These are phyloP conservation scores for Penicillium sclerotiorum DNA, from an alignment of 2,329 filamentous ascomycete genomes.

Conservation along the genomic window DNA sequence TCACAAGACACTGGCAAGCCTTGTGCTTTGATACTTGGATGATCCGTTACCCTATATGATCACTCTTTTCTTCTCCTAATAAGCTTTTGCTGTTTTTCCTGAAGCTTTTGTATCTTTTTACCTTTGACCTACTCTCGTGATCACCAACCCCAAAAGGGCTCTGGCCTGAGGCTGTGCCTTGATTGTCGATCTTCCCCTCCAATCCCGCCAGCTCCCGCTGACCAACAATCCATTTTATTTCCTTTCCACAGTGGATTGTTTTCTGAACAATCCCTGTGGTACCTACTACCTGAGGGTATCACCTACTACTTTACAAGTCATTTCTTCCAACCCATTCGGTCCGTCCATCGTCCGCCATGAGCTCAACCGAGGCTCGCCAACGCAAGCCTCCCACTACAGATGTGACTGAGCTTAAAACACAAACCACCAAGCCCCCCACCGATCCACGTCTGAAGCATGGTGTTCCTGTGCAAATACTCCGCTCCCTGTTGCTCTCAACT, in stretches of 20 bases:
- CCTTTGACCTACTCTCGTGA: not conserved
- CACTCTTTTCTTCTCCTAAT: not conserved
- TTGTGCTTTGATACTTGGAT: not conserved
- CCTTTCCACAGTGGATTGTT: not conserved
- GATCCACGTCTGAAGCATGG: conserved; percentile 50
- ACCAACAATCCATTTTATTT: not conserved
- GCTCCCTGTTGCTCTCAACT: conserved; percentile 46
- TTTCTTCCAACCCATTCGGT: not conserved
- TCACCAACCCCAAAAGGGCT: not conserved
- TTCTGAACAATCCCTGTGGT: not conserved
- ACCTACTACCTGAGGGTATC: not conserved
- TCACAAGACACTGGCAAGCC: no score
- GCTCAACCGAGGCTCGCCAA: conserved; percentile 34
- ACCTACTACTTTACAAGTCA: no score
- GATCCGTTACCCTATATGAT: not conserved
- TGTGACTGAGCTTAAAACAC: conserved; percentile 19
- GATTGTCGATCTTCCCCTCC: conserved; percentile 8
- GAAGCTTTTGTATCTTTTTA: not conserved
- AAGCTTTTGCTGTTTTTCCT: not conserved
- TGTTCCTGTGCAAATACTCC: conserved; percentile 47
- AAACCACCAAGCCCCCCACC: conserved; percentile 22
- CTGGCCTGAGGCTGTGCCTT: not conserved
- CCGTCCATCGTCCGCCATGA: conserved; percentile 29
- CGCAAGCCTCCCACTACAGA: conserved; percentile 29
- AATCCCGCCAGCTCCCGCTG: conserved; percentile 10